Evolutionary conservation across 352 stramenopile species (phyloP).

Genomic region (Peronospora tabacina): DNA sequence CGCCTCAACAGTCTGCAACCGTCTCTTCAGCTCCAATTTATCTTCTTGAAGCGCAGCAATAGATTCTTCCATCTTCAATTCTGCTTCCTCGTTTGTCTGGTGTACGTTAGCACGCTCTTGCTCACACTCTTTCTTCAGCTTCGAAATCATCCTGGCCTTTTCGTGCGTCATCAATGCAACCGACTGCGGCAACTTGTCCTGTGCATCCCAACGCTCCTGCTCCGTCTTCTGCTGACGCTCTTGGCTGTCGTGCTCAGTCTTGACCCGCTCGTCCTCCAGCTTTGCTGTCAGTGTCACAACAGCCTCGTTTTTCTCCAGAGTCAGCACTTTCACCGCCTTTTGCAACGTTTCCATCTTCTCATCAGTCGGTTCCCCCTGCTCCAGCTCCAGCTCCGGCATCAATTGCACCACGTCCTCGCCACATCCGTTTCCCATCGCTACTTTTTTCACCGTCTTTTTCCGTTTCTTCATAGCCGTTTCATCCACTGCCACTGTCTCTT

Average conservation of each 20-base stretch:
- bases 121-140: slow-evolving; percentile 29
- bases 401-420: slow-evolving; percentile 9
- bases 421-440: neutral
- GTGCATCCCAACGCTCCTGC: slow-evolving; percentile 14
- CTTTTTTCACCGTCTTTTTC: neutral
- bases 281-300: slow-evolving; percentile 20
- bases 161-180: slow-evolving; percentile 16
- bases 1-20: slow-evolving; percentile 14
- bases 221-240: slow-evolving; percentile 22
- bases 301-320: slow-evolving; percentile 21
- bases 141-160: slow-evolving; percentile 20
- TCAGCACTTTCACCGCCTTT: slow-evolving; percentile 14
- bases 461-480: slow-evolving; percentile 15
- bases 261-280: slow-evolving; percentile 18
- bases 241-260: slow-evolving; percentile 10
- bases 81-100: slow-evolving; percentile 10
- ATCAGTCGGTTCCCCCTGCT: slow-evolving; percentile 14
- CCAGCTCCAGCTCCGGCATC: slow-evolving; percentile 18
- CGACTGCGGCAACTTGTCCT: slow-evolving; percentile 25
- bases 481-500: slow-evolving; percentile 10
- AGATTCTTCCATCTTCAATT: slow-evolving; percentile 18
- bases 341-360: slow-evolving; percentile 16
- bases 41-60: slow-evolving; percentile 13
- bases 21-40: slow-evolving; percentile 17
- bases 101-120: slow-evolving; percentile 15